Conservation (phyloP, 768 basidiomycete genomes). For the Amanita pseudoporphyria region DNA sequence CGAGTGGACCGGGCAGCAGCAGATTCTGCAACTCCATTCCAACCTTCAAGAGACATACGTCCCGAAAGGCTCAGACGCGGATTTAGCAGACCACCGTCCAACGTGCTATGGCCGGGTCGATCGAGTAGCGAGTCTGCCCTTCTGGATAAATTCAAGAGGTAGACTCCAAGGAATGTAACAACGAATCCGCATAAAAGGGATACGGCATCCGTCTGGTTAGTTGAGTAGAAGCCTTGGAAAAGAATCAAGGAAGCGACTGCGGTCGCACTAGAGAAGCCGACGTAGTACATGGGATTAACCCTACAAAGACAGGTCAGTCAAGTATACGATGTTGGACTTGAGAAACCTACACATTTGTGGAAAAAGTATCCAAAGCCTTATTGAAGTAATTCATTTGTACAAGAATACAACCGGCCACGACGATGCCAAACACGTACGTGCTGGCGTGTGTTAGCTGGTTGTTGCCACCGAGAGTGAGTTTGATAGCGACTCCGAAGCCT, state of each 20-base stretch:
- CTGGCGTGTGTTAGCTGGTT: conserved; percentile 93
- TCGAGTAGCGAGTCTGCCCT: conserved; percentile 30
- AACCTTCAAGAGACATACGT: conserved; percentile 71
- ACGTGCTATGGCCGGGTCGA: conserved; percentile 36
- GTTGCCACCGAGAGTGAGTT: conserved; percentile 84
- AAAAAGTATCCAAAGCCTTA: conserved; percentile 94
- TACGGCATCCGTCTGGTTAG: conserved; percentile 68
- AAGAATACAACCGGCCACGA: conserved; percentile 76
- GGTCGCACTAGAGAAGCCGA: conserved; percentile 90
- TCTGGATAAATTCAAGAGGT: conserved; percentile 80
- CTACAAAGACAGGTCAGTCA: conserved; percentile 26
- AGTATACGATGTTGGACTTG: neutral
- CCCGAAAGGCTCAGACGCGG: conserved; percentile 77
- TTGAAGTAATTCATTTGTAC: conserved; percentile 97
- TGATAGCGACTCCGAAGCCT: conserved; percentile 94
- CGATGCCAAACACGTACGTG: conserved; percentile 91
- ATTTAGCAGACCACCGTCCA: conserved; percentile 63
- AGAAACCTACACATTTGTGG: conserved; percentile 84
- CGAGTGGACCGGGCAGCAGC: conserved; percentile 17
- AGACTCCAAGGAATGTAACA: conserved; percentile 95
- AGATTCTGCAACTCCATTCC: conserved; percentile 34
- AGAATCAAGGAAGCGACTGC: conserved; percentile 92
- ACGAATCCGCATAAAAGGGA: conserved; percentile 87
- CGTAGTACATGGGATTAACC: conserved; percentile 97
- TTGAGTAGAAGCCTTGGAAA: conserved; percentile 95